A percentile compares a stretch with the other conserved stretches of the same genome.
These are phyloP conservation scores for Detonula confervacea DNA, from an alignment of 352 stramenopile species.

Conservation along the genomic window DNA sequence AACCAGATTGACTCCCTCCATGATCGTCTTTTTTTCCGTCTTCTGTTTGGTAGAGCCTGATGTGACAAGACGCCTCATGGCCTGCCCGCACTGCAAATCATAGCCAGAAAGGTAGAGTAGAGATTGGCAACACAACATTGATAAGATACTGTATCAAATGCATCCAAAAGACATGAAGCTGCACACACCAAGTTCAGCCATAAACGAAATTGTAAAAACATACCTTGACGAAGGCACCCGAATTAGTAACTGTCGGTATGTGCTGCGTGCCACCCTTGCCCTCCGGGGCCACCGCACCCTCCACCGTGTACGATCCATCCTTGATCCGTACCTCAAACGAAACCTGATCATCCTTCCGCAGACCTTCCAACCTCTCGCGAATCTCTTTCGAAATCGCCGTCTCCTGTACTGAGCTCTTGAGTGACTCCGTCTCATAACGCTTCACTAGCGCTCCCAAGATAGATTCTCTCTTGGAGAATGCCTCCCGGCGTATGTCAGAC, in stretches of 20 bases:
- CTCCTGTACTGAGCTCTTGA: too few species aligned
- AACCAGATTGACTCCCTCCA: conserved; percentile 66
- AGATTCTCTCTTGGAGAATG: conserved; percentile 29
- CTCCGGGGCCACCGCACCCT: neutral
- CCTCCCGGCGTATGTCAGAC: too few species aligned
- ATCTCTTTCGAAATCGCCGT: conserved; percentile 14
- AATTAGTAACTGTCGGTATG: neutral
- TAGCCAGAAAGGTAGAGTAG: too few species aligned
- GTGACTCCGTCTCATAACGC: conserved; percentile 9
- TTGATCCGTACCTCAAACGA: conserved; percentile 40
- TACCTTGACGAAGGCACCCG: neutral
- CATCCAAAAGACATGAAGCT: too few species aligned
- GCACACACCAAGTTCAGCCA: too few species aligned
- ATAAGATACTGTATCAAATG: too few species aligned
- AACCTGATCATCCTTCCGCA: neutral
- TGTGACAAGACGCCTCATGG: conserved; percentile 19
- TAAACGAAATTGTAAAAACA: too few species aligned
- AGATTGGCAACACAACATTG: too few species aligned
- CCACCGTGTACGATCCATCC: conserved; percentile 30
- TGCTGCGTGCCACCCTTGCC: conserved; percentile 2
- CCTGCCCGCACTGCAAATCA: neutral
- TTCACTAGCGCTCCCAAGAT: conserved; percentile 11
- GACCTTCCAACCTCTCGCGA: conserved; percentile 14
- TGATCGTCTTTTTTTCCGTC: conserved; percentile 44
- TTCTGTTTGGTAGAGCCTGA: conserved; percentile 17